phyloP scores from a whole-genome alignment of 2,329 filamentous ascomycete species.

The Cordyceps cateniannulata region DNA sequence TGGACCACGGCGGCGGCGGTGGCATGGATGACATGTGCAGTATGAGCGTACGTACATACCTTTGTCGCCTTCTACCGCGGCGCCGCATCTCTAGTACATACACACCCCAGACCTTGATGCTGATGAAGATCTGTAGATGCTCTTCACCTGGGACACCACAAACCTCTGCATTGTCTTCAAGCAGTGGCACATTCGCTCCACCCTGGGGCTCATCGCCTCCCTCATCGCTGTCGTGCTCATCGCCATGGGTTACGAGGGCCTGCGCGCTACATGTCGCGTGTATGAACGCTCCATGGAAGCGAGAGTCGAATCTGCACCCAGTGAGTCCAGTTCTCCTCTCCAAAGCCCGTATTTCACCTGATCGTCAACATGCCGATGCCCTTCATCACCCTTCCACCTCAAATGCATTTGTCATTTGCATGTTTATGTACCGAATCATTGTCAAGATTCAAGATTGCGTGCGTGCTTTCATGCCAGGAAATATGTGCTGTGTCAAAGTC shows the following conservation, averaged over 20 bases:
- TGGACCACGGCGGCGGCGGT: constrained; percentile 39
- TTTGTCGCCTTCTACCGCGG: background rate
- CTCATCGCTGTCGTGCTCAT: constrained; percentile 76
- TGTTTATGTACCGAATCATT: background rate
- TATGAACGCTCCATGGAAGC: constrained; percentile 60
- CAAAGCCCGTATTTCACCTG: constrained; percentile 1
- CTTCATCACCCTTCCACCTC: background rate
- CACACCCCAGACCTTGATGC: background rate
- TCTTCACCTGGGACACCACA: constrained; percentile 92
- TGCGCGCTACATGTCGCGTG: constrained; percentile 67
- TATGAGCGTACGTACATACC: constrained; percentile 68
- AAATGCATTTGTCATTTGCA: background rate
- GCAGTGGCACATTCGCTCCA: constrained; percentile 78
- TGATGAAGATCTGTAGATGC: constrained; percentile 60
- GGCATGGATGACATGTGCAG: constrained; percentile 65
- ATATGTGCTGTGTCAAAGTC: background rate
- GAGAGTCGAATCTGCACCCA: constrained; percentile 42
- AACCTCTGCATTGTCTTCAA: constrained; percentile 96
- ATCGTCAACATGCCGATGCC: background rate
- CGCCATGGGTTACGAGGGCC: constrained; percentile 85
- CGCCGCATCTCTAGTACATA: background rate
- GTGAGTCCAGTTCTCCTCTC: constrained; percentile 36
- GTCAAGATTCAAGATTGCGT: background rate
- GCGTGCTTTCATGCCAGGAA: background rate
- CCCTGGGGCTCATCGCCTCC: constrained; percentile 69